Base-by-base conservation (phyloP, 2,329 filamentous ascomycete species). In the Camptophora hylomeconis region DNA sequence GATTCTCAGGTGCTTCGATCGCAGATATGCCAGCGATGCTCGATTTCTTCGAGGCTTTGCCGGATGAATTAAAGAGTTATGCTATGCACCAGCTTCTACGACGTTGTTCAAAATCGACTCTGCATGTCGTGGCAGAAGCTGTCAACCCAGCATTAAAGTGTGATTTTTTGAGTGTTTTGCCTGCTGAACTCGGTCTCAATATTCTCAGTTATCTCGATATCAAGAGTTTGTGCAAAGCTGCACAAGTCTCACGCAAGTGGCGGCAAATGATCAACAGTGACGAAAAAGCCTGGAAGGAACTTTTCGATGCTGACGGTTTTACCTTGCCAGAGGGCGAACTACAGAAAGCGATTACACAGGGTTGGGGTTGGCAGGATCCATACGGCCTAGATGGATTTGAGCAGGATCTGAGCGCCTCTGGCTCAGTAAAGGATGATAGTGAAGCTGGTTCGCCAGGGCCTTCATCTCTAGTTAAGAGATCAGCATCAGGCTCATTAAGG, bases 311-410 rank as follows among this genome's bases (percentile, higher is more conserved):
- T 1, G 84, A 94, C 50, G 83, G 83, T 0, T 94, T 81, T 52
- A 61, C 61, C 16, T 61, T 98, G 2, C 76, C 83, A 0, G 64
- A 75, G 1, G 82, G 81, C 11, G 89, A 98, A 53, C 64, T 98
- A 14, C 75, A 82, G 40, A 76, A 77, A 43, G 86, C 89, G 17
- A 84, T 95, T 31, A 63, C 65, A 22, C 82, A 95, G 59, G 89
- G 89, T 9, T 98, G 89, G 89, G 89, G 86, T 9, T 98, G 89
- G 84, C 89, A 98, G 51, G 82, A 87, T 48, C 82, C 86, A 1
- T 69, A 73, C 31, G 80, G 79, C 0, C 54, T 66, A 3, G 70
- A 80, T 30, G 82, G 80, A 14, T 82, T 69, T 31, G 89, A 98
- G 53, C 68, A 72, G 33, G 86, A 98, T 49, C 56, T 94, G 26